phyloP scores from a whole-genome alignment of 192 early-diverging fungal genomes.

The Obelidium mucronatum region DNA sequence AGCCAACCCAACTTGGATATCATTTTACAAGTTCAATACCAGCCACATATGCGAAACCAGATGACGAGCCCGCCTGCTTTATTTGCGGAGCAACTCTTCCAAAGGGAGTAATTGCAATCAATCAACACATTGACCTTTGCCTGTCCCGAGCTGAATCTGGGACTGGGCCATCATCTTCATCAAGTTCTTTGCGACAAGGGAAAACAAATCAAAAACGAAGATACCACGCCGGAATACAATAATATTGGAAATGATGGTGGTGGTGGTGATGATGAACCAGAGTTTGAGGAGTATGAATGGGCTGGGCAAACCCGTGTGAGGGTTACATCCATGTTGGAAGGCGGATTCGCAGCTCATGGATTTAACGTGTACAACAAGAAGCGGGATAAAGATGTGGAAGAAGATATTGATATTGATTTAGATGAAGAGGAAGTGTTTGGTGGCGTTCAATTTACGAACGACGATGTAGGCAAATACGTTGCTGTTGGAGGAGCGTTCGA shows the following conservation, averaged over 20 bases:
- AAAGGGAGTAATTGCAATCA: conserved; percentile 66
- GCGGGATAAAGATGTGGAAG: conserved; percentile 69
- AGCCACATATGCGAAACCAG: too few species aligned
- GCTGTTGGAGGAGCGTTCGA: conserved; percentile 22
- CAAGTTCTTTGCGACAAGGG: too few species aligned
- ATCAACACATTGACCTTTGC: conserved; percentile 82
- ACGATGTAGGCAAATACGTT: conserved; percentile 61
- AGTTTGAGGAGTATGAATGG: conserved; percentile 79
- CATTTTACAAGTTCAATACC: too few species aligned
- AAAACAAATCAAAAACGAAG: too few species aligned
- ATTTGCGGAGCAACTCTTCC: conserved; percentile 67
- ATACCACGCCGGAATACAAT: conserved; percentile 13
- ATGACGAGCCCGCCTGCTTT: conserved; percentile 58
- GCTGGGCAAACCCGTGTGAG: conserved; percentile 81
- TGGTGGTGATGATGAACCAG: background rate
- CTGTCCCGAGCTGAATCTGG: conserved; percentile 43
- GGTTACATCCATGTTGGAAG: conserved; percentile 82
- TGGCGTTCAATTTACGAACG: conserved; percentile 74
- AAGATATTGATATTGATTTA: conserved; percentile 84
- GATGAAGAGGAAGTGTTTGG: conserved; percentile 78
- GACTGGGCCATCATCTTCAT: too few species aligned
- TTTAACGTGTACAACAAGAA: conserved; percentile 4
- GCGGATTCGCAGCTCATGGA: conserved; percentile 68
- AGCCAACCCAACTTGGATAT: too few species aligned
- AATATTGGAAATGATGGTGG: conserved; percentile 10